Conservation (phyloP, 1,139 yeast genomes). For the Starmera stellimalicola region DNA sequence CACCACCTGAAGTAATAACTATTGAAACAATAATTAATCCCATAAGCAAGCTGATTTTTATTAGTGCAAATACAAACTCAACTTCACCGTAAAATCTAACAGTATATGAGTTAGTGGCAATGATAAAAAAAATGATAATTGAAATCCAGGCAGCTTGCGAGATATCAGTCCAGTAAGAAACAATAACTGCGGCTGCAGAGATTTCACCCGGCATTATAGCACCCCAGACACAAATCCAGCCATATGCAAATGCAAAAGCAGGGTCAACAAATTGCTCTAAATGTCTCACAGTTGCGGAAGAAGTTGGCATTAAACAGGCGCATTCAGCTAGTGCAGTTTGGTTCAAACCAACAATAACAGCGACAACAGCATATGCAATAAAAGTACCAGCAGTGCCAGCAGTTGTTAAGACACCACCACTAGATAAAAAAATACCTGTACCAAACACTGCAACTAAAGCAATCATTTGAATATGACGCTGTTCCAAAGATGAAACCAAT, state of each 20-base stretch:
- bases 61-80: conserved; percentile 35
- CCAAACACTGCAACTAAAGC: conserved; percentile 33
- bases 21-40: conserved; percentile 34
- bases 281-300: conserved; percentile 21
- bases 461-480: conserved; percentile 22
- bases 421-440: conserved; percentile 42
- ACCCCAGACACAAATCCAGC: conserved; percentile 61
- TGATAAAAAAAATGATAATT: conserved; percentile 31
- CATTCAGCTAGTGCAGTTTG: conserved; percentile 21
- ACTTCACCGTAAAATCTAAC: conserved; percentile 40
- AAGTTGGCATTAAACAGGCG: conserved; percentile 22
- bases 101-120: conserved; percentile 32
- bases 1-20: conserved; percentile 45
- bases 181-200: conserved; percentile 56
- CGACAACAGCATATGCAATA: conserved; percentile 37
- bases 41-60: conserved; percentile 28
- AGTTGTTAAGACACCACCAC: conserved; percentile 35
- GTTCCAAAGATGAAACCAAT: conserved; percentile 12
- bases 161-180: conserved; percentile 39
- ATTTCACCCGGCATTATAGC: conserved; percentile 52
- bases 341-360: conserved; percentile 28
- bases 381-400: conserved; percentile 47
- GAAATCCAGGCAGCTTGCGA: conserved; percentile 35
- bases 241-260: conserved; percentile 62
- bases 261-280: conserved; percentile 36